Evolutionary conservation across 768 basidiomycete species (phyloP).

Genomic region (Boletellus ananiceps): DNA sequence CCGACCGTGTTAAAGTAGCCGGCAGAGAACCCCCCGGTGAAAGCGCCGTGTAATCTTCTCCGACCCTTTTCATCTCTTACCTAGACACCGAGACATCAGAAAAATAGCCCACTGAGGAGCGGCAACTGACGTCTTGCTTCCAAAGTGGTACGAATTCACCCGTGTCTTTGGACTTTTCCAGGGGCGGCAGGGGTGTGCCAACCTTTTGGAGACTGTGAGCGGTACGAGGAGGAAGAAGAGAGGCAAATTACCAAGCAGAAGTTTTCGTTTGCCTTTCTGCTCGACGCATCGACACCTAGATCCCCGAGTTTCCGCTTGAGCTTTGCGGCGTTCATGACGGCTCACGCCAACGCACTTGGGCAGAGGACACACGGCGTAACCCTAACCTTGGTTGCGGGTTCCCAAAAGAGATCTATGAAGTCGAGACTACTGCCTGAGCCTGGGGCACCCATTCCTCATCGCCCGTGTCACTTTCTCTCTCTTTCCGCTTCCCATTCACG

Average conservation of each 20-base stretch:
- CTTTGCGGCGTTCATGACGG: slow-evolving; percentile 43
- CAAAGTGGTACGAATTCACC: slow-evolving; percentile 95
- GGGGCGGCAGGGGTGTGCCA: slow-evolving; percentile 89
- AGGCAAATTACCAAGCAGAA: slow-evolving; percentile 67
- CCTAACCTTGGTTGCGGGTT: background rate
- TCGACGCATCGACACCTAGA: slow-evolving; percentile 68
- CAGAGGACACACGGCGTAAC: background rate
- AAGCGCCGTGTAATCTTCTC: slow-evolving; percentile 92
- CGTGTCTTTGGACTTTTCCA: slow-evolving; percentile 90
- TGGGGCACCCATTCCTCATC: slow-evolving; percentile 27
- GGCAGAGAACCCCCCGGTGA: slow-evolving; percentile 96
- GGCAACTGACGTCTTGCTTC: slow-evolving; percentile 85
- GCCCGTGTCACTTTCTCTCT: slow-evolving; percentile 29
- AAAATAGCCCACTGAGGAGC: slow-evolving; percentile 16
- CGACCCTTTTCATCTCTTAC: slow-evolving; percentile 93
- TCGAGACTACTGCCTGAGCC: slow-evolving; percentile 20
- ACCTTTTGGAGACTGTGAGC: slow-evolving; percentile 40
- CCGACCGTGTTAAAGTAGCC: slow-evolving; percentile 97
- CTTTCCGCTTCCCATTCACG: slow-evolving; percentile 37
- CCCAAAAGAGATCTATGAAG: slow-evolving; percentile 5
- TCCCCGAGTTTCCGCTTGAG: slow-evolving; percentile 85
- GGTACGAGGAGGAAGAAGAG: background rate
- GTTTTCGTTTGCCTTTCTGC: slow-evolving; percentile 69
- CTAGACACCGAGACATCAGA: slow-evolving; percentile 35
- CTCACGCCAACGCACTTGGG: background rate